These are phyloP conservation scores for Dendrocalamus latiflorus DNA, from an alignment of 202 grass and related monocot species.

Conservation along the genomic window DNA sequence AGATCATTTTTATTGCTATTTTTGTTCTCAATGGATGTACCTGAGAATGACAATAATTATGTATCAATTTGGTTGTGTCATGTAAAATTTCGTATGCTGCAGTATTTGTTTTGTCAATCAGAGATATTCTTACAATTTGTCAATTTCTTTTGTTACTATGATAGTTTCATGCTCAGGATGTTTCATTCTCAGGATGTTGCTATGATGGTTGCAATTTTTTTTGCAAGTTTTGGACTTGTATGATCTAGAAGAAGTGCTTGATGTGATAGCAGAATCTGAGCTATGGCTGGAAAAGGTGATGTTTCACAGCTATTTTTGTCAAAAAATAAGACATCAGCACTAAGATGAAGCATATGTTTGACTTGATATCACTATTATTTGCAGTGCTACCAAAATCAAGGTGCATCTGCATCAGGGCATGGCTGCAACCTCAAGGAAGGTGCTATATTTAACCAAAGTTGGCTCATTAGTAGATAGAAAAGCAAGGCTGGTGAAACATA, in stretches of 20 bases:
- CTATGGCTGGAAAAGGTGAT: conserved; percentile 98
- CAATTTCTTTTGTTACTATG: too few species aligned
- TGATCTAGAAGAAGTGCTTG: conserved; percentile 89
- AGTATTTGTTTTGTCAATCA: too few species aligned
- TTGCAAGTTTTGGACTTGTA: conserved; percentile 92
- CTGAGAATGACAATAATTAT: too few species aligned
- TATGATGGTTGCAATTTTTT: conserved; percentile 91
- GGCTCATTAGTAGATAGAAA: conserved; percentile 73
- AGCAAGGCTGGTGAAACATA: neutral
- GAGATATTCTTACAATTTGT: too few species aligned
- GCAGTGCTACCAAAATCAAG: conserved; percentile 90
- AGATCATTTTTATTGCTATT: too few species aligned
- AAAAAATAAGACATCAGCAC: neutral
- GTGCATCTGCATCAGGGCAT: conserved; percentile 63
- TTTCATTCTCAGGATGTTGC: too few species aligned
- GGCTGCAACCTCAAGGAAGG: conserved; percentile 53
- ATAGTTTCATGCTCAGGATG: too few species aligned
- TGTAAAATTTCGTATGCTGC: too few species aligned
- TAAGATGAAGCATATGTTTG: neutral
- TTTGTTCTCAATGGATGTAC: too few species aligned
- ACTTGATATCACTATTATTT: neutral
- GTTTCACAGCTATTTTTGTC: neutral
- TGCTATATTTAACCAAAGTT: conserved; percentile 69
- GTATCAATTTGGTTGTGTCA: too few species aligned
- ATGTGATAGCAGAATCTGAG: conserved; percentile 83